Evolutionary conservation across 2,329 filamentous ascomycete genomes (phyloP).

Genomic region (Fusarium luffae): DNA sequence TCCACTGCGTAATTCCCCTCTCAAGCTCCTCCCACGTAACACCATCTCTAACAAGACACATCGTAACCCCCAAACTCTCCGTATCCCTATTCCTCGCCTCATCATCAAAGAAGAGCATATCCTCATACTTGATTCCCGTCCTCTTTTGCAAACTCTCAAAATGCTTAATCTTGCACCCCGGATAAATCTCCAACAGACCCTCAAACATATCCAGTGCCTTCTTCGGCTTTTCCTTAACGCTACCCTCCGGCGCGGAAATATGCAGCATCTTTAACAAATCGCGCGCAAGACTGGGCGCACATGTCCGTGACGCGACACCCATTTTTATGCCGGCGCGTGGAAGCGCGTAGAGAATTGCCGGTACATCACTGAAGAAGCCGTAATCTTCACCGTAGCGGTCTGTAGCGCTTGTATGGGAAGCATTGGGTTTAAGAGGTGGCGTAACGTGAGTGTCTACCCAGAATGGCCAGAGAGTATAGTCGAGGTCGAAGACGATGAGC

Average conservation of each 20-base stretch:
- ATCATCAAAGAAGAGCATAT: constrained; percentile 97
- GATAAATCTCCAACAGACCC: constrained; percentile 73
- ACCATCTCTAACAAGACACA: constrained; percentile 84
- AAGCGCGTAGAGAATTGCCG: constrained; percentile 72
- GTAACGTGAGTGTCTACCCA: constrained; percentile 96
- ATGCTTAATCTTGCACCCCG: constrained; percentile 85
- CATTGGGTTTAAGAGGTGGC: constrained; percentile 70
- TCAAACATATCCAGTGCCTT: constrained; percentile 70
- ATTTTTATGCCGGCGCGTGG: constrained; percentile 61
- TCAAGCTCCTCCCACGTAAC: constrained; percentile 82
- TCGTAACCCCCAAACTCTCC: constrained; percentile 80
- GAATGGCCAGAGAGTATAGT: constrained; percentile 99
- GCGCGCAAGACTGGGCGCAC: constrained; percentile 80
- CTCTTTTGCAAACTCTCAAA: constrained; percentile 78
- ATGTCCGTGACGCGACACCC: constrained; percentile 83
- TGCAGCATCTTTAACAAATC: constrained; percentile 83
- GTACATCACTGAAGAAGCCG: constrained; percentile 77
- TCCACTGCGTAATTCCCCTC: constrained; percentile 82
- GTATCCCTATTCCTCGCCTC: constrained; percentile 89
- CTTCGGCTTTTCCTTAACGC: constrained; percentile 50
- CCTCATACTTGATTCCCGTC: constrained; percentile 77
- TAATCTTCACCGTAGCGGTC: constrained; percentile 74
- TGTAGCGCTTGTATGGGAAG: constrained; percentile 56
- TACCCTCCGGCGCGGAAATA: constrained; percentile 48
- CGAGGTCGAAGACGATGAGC: constrained; percentile 91